Evolutionary conservation across 2,329 filamentous ascomycete genomes (phyloP).

Genomic region (Lachnellula subtilissima): DNA sequence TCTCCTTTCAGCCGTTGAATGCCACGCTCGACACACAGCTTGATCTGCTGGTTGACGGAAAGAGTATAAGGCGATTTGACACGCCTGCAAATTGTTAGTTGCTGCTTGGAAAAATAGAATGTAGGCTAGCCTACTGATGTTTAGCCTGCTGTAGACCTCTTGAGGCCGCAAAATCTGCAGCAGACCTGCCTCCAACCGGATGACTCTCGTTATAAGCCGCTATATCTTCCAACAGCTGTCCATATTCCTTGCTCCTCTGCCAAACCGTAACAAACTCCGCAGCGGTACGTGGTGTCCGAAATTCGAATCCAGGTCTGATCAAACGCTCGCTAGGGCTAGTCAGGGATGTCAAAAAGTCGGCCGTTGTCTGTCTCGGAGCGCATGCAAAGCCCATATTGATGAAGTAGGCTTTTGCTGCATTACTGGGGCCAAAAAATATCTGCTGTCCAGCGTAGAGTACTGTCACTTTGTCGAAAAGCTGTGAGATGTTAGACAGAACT

Average conservation of each 20-base stretch:
- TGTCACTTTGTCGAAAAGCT: constrained; percentile 61
- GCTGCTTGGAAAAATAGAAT: neutral
- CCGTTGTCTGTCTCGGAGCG: constrained; percentile 47
- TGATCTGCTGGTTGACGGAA: constrained; percentile 40
- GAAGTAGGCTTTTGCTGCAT: constrained; percentile 63
- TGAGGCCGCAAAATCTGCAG: constrained; percentile 32
- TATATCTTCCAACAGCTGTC: constrained; percentile 42
- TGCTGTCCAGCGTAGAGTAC: constrained; percentile 64
- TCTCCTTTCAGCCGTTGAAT: constrained; percentile 73
- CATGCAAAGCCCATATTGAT: constrained; percentile 63
- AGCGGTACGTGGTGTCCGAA: constrained; percentile 49
- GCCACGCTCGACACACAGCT: constrained; percentile 65
- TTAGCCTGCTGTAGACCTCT: constrained; percentile 36
- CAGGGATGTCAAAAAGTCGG: constrained; percentile 73
- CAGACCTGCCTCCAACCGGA: constrained; percentile 25
- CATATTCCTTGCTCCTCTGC: constrained; percentile 39
- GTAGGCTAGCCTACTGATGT: constrained; percentile 17
- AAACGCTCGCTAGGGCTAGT: constrained; percentile 56
- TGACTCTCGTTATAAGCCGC: constrained; percentile 43
- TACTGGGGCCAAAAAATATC: constrained; percentile 63
- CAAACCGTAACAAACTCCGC: constrained; percentile 50
- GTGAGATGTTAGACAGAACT: neutral
- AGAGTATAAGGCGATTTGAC: constrained; percentile 72
- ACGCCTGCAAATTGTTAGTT: constrained; percentile 40
- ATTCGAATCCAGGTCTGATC: constrained; percentile 50